A percentile compares a stretch with the other conserved stretches of the same genome.
Evolutionary conservation across 2,329 filamentous ascomycete genomes (phyloP).

Genomic region (Pseudogymnoascus sp.): DNA sequence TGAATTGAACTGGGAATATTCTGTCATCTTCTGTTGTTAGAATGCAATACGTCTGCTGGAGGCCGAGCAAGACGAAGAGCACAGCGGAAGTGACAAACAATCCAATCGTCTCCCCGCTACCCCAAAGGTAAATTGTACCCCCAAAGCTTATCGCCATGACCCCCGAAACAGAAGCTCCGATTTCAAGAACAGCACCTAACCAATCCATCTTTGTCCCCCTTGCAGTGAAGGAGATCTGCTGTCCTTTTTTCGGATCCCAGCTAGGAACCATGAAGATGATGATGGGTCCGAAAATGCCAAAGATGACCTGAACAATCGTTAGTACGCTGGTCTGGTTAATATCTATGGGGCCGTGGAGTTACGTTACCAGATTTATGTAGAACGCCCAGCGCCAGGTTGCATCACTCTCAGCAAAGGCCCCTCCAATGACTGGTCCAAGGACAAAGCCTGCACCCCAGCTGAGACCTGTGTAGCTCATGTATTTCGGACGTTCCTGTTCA

Average conservation of each 20-base stretch:
- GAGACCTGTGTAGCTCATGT: background rate
- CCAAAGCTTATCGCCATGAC: no score
- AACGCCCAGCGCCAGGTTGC: conserved; percentile 32
- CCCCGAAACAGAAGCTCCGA: background rate
- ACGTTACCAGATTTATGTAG: conserved; percentile 18
- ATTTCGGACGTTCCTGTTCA: background rate
- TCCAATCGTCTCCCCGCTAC: no score
- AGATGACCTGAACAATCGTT: conserved; percentile 21
- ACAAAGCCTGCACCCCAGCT: background rate
- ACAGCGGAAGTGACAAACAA: no score
- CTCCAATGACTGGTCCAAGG: conserved; percentile 15
- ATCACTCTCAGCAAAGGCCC: conserved; percentile 23
- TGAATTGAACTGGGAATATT: background rate
- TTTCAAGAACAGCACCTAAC: conserved; percentile 31
- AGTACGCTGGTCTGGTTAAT: no score
- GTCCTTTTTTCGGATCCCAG: background rate
- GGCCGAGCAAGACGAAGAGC: no score
- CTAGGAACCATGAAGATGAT: background rate
- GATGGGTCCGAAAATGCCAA: conserved; percentile 21
- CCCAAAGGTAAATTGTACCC: no score
- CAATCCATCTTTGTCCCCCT: conserved; percentile 26
- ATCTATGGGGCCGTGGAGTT: no score
- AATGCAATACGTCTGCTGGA: conserved; percentile 12
- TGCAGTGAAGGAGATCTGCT: background rate
- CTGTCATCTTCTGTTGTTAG: background rate